Evolutionary conservation across 768 basidiomycete species (phyloP), one percentile per base, ranked within the genome.

Genomic region (Auricularia cornea): DNA sequence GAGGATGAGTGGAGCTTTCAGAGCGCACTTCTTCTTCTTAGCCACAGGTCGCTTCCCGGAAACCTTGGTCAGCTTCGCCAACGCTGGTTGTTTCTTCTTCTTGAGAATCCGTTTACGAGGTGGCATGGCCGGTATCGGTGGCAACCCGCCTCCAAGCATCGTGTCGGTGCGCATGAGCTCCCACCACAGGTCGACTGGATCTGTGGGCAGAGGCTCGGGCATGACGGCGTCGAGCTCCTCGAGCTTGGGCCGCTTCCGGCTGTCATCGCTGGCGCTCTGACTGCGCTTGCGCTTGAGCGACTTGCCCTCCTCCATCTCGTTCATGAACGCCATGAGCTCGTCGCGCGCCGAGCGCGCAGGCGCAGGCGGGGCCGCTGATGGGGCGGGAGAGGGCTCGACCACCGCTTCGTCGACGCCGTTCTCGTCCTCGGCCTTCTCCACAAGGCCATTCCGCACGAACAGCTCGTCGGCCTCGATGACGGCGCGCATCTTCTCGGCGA

Each of bases 111-210:
- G 54, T 31, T 31, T 57, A 16, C 70, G 28, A 31, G 74, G 56
- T 14, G 65, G 59, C 14, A 68, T 65, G 66, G 66, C 63, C 60
- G 68, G 11, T 72, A 74, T 32, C 72, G 75, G 68, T 73, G 88
- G 89, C 29, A 91, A 75, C 11, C 87, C 89, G 64, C 86, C 88
- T 29, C 79, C 81, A 30, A 89, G 72, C 26, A 90, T 76, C 2
- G 77, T 69, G 67, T 88, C 84, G 2, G 83, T 84, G 66, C 84
- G 83, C 40, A 85, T 79, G 3, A 86, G 87, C 31, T 82, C 78
- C 90, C 90, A 92, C 91, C 91, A 93, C 5, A 87, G 72, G 40
- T 85, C 70, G 29, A 71, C 29, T 10, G 65, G 59, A 29, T 66
- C 65, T 26, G 61, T 60, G 8, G 54, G 30, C 26, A 57, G 30